These are phyloP conservation scores for Hordeum pubiflorum DNA, from an alignment of 202 grass and related monocot species.

Conservation along the genomic window DNA sequence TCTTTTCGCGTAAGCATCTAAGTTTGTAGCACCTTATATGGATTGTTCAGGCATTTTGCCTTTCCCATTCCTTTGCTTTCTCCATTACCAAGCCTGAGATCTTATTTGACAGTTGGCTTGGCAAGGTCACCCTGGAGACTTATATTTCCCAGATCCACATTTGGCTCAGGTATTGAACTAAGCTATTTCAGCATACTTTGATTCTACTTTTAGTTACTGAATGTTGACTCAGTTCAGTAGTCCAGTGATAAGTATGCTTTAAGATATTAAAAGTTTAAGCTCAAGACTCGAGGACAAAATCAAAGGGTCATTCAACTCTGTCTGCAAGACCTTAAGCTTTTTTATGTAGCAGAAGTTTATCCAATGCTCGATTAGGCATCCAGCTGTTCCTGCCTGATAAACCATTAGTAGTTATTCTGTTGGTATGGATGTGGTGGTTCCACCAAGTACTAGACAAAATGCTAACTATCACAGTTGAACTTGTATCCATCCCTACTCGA, in stretches of 20 bases:
- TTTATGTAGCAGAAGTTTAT: no score
- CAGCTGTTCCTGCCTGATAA: not conserved
- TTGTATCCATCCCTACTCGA: not conserved
- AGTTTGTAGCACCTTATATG: not conserved
- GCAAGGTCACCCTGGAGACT: slow-evolving; percentile 95
- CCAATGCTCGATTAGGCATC: not conserved
- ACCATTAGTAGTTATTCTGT: not conserved
- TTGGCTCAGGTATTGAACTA: slow-evolving; percentile 62
- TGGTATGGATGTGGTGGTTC: not conserved
- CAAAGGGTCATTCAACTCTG: not conserved
- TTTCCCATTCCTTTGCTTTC: slow-evolving; percentile 16
- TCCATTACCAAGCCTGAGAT: not conserved
- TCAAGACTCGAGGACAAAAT: not conserved
- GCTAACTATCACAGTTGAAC: not conserved
- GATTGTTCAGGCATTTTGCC: slow-evolving; percentile 7
- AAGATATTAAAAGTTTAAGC: not conserved
- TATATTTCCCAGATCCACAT: slow-evolving; percentile 98
- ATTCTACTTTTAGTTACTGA: not conserved
- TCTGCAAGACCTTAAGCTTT: not conserved
- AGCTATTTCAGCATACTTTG: not conserved
- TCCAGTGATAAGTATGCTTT: not conserved
- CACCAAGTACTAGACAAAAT: not conserved
- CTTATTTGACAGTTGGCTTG: slow-evolving; percentile 66
- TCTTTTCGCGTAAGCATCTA: slow-evolving; percentile 66
- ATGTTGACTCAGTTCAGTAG: not conserved